These are phyloP conservation scores for Saturnispora galanensis DNA, from an alignment of 805 yeast genomes.

Conservation along the genomic window DNA sequence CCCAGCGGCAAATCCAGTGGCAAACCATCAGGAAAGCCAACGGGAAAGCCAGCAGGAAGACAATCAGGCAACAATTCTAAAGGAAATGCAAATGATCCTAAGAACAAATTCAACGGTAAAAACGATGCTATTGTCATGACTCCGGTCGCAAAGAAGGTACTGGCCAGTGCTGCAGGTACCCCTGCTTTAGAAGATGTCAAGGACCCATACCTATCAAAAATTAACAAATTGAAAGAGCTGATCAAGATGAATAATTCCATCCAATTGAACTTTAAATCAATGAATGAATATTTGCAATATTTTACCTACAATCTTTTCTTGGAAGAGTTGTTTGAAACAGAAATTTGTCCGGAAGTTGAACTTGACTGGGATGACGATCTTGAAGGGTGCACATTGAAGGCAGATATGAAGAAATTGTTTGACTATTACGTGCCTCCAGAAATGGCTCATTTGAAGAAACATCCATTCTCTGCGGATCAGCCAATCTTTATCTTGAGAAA, in stretches of 20 bases:
- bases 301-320: constrained; percentile 52
- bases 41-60: too few relatives aligned
- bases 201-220: constrained; percentile 4
- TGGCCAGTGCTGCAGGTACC: too few relatives aligned
- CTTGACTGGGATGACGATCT: constrained; percentile 24
- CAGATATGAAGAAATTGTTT: constrained; percentile 39
- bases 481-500: constrained; percentile 41
- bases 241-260: constrained; percentile 16
- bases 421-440: constrained; percentile 40
- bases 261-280: constrained; percentile 31
- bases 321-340: constrained; percentile 46
- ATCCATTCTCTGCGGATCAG: constrained; percentile 52
- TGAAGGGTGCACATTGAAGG: constrained; percentile 30
- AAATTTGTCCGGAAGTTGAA: constrained; percentile 37
- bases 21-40: too few relatives aligned
- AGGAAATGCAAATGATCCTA: too few relatives aligned
- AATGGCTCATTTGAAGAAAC: constrained; percentile 41
- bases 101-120: too few relatives aligned
- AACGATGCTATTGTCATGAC: too few relatives aligned
- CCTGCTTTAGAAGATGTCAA: not conserved
- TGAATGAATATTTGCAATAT: constrained; percentile 45
- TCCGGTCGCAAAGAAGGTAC: too few relatives aligned
- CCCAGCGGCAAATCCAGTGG: too few relatives aligned
- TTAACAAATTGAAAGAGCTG: constrained; percentile 14
- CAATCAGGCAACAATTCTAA: too few relatives aligned